These are phyloP conservation scores for Pleurotus citrinopileatus DNA, from an alignment of 768 basidiomycete species.

Conservation along the genomic window DNA sequence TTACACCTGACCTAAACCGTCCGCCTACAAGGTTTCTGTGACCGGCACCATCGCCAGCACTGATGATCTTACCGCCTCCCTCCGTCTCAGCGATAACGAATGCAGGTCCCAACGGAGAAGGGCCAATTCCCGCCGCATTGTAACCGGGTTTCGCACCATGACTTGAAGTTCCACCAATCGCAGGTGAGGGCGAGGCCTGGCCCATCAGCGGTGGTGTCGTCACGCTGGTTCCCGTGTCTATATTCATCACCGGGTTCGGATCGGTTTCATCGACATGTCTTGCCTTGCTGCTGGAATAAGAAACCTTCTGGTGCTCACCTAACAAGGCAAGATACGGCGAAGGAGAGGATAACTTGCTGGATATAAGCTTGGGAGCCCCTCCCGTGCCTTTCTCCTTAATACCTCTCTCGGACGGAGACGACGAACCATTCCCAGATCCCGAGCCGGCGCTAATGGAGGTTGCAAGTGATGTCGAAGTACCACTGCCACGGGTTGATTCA, in stretches of 20 bases:
- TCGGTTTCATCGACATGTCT: neutral
- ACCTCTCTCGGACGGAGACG: constrained; percentile 19
- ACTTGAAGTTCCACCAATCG: neutral
- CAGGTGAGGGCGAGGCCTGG: neutral
- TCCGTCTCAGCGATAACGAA: neutral
- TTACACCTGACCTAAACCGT: neutral
- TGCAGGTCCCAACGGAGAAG: constrained; percentile 5
- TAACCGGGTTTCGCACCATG: neutral
- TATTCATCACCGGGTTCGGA: constrained; percentile 4
- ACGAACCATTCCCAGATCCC: constrained; percentile 19
- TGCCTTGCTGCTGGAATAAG: neutral
- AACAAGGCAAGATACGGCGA: neutral
- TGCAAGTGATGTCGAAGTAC: constrained; percentile 5
- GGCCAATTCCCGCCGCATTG: constrained; percentile 6
- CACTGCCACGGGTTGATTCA: constrained; percentile 3
- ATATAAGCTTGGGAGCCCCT: constrained; percentile 9
- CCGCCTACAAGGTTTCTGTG: neutral
- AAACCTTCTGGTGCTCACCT: neutral
- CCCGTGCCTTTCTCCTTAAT: constrained; percentile 4
- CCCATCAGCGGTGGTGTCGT: neutral
- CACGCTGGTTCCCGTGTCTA: constrained; percentile 2
- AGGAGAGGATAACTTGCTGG: constrained; percentile 20
- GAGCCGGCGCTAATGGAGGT: constrained; percentile 13
- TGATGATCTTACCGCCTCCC: neutral
- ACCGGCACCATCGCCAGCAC: neutral